Evolutionary conservation across 768 basidiomycete genomes (phyloP).

Genomic region (Tulasnella sp.): DNA sequence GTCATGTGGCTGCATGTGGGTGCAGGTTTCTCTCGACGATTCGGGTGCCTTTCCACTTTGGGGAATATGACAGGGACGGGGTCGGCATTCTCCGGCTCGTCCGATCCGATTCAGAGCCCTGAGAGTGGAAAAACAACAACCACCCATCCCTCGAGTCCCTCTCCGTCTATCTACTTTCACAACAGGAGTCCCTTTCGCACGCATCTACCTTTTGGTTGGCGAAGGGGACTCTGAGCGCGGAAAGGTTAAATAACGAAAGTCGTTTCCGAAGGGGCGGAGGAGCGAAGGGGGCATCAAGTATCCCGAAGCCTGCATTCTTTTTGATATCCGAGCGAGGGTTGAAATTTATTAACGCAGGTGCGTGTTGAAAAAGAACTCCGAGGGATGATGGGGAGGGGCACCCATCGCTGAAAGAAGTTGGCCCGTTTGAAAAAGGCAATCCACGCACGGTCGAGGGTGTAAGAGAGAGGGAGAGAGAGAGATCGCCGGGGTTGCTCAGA

Average conservation of each 20-base stretch:
- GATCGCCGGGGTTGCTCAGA: not conserved
- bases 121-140: not conserved
- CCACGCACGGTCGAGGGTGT: not conserved
- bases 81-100: not conserved
- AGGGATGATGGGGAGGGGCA: not conserved
- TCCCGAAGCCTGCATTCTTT: not conserved
- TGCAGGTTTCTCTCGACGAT: not conserved
- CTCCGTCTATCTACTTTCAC: no score
- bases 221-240: not conserved
- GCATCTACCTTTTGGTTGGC: not conserved
- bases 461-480: not conserved
- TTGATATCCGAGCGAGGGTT: not conserved
- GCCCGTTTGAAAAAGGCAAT: not conserved
- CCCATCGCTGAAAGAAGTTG: not conserved
- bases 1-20: not conserved
- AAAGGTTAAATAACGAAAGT: conserved; percentile 9
- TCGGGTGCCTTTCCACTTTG: not conserved
- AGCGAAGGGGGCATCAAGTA: no score
- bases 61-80: not conserved
- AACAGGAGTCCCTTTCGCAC: not conserved
- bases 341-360: not conserved
- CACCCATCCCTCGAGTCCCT: not conserved
- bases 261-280: not conserved
- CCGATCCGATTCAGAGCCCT: not conserved
- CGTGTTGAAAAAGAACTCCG: not conserved